These are phyloP conservation scores for Pigoraptor vietnamica DNA, from an alignment of 78 protist genomes.

Conservation along the genomic window DNA sequence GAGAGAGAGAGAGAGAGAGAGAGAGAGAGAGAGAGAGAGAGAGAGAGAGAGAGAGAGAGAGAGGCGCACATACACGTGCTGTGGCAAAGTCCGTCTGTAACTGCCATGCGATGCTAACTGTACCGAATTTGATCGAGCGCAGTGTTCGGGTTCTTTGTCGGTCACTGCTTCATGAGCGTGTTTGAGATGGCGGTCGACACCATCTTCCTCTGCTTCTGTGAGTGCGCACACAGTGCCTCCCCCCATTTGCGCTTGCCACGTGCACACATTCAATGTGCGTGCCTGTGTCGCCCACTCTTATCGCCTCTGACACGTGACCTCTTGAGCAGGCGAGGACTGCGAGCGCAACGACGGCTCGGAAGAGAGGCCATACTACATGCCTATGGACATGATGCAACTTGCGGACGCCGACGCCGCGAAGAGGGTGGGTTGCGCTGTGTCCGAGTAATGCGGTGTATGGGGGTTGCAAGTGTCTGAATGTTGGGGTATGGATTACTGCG, in stretches of 20 bases:
- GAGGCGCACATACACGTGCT: no score
- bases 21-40: no score
- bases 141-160: neutral
- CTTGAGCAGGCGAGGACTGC: neutral
- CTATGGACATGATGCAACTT: neutral
- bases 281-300: neutral
- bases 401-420: neutral
- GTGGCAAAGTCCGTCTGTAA: no score
- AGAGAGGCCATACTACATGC: conserved; percentile 4
- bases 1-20: no score
- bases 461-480: no score
- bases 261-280: neutral
- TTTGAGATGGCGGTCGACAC: conserved; percentile 13
- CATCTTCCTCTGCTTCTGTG: conserved; percentile 5
- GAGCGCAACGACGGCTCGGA: conserved; percentile 20
- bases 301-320: neutral
- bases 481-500: no score
- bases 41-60: no score
- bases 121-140: no score
- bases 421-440: neutral
- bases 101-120: no score
- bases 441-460: no score
- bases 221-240: neutral
- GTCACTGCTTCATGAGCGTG: neutral
- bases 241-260: no score